A percentile compares a stretch with the other conserved stretches of the same genome.
Conservation (phyloP, 306 rosid species). For the Cucurbita moschata region DNA sequence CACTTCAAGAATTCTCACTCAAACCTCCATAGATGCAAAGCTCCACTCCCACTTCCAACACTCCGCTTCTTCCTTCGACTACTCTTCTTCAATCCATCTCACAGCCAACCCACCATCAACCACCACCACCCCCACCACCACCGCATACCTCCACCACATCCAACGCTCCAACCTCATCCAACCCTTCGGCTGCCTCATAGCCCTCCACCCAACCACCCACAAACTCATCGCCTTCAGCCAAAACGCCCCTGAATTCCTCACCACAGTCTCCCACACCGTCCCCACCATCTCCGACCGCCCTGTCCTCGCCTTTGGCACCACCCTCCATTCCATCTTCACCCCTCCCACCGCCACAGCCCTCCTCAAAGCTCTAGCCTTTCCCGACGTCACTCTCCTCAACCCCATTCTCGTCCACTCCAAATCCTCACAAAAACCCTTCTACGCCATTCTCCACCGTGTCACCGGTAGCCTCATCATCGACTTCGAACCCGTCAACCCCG, state of each 20-base stretch:
- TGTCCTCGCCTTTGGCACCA: constrained; percentile 73
- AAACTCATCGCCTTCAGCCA: constrained; percentile 81
- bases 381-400: constrained; percentile 74
- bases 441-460: constrained; percentile 69
- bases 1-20: constrained; percentile 57
- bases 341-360: constrained; percentile 68
- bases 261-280: constrained; percentile 76
- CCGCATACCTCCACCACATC: constrained; percentile 72
- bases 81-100: constrained; percentile 55
- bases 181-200: constrained; percentile 83
- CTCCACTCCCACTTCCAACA: constrained; percentile 73
- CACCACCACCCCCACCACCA: constrained; percentile 46
- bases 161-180: constrained; percentile 81
- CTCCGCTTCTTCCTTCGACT: constrained; percentile 70
- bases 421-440: constrained; percentile 88
- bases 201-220: constrained; percentile 70
- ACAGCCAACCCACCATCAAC: constrained; percentile 23
- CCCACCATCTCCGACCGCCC: constrained; percentile 79
- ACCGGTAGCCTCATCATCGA: constrained; percentile 73
- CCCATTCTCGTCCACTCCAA: constrained; percentile 91
- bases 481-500: constrained; percentile 85
- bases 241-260: constrained; percentile 82
- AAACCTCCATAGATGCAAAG: constrained; percentile 82
- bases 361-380: constrained; percentile 74
- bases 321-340: constrained; percentile 56